Conservation (phyloP, 495 filamentous ascomycete genomes). For the Talaromyces trachyspermus region DNA sequence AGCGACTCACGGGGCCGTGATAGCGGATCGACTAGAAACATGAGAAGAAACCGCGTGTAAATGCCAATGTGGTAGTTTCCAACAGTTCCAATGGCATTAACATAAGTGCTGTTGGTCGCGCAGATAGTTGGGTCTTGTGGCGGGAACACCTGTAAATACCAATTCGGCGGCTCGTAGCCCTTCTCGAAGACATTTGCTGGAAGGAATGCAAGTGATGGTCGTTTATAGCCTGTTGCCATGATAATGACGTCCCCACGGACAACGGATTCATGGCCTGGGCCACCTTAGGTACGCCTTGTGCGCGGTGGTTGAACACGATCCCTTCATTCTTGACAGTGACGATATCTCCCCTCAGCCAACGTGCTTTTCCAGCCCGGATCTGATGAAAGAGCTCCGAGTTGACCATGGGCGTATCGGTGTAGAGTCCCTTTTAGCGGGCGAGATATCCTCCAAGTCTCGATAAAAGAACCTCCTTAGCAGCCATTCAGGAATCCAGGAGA, state of each 20-base stretch:
- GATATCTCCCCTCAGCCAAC: slow-evolving; percentile 78
- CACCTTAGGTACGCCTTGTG: slow-evolving; percentile 63
- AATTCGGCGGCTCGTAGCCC: slow-evolving; percentile 71
- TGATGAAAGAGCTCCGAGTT: slow-evolving; percentile 74
- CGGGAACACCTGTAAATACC: slow-evolving; percentile 83
- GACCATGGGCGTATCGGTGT: slow-evolving; percentile 80
- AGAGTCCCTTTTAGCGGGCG: slow-evolving; percentile 63
- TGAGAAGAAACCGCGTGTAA: slow-evolving; percentile 75
- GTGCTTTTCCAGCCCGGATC: slow-evolving; percentile 64
- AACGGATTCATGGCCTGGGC: slow-evolving; percentile 55
- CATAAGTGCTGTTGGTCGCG: slow-evolving; percentile 77
- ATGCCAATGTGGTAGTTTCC: slow-evolving; percentile 87
- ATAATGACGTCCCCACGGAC: slow-evolving; percentile 70
- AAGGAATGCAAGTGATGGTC: slow-evolving; percentile 65
- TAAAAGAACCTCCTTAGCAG: slow-evolving; percentile 76
- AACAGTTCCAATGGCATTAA: slow-evolving; percentile 70
- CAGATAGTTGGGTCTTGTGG: slow-evolving; percentile 53
- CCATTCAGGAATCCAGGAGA: slow-evolving; percentile 72
- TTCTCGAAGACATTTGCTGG: slow-evolving; percentile 62
- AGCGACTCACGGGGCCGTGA: slow-evolving; percentile 60
- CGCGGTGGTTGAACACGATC: slow-evolving; percentile 61
- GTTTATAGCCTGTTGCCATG: slow-evolving; percentile 75
- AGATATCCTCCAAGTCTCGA: slow-evolving; percentile 72
- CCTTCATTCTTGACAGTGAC: slow-evolving; percentile 55
- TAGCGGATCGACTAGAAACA: slow-evolving; percentile 76